These are phyloP conservation scores for Amylostereum areolatum DNA, from an alignment of 1,284 basidiomycete species.

Conservation along the genomic window DNA sequence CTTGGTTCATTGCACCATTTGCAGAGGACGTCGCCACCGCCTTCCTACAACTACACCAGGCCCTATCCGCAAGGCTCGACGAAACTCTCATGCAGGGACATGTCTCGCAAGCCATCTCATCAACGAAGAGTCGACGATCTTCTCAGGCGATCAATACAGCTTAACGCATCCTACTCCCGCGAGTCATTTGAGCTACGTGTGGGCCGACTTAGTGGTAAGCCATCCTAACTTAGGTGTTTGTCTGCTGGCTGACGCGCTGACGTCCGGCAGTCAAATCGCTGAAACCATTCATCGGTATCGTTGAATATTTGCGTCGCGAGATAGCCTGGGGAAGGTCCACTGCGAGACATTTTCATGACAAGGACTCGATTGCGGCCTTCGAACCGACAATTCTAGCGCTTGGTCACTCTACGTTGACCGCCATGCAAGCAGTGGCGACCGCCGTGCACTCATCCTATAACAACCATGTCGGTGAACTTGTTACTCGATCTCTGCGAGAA, in stretches of 20 bases:
- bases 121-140: conserved; percentile 17
- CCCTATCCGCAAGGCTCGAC: conserved; percentile 28
- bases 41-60: conserved; percentile 29
- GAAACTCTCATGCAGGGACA: conserved; percentile 17
- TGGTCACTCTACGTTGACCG: conserved; percentile 28
- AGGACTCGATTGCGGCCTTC: conserved; percentile 20
- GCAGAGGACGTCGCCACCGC: conserved; percentile 32
- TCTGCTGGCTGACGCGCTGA: too few relatives aligned
- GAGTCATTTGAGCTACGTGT: conserved; percentile 42
- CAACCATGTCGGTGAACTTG: conserved; percentile 8
- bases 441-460: conserved; percentile 31
- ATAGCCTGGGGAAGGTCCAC: conserved; percentile 39
- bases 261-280: conserved; percentile 33
- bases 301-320: conserved; percentile 41
- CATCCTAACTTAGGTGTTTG: background rate
- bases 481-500: background rate
- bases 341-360: conserved; percentile 9
- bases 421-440: conserved; percentile 29
- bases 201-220: conserved; percentile 38
- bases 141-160: conserved; percentile 30
- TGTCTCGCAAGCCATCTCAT: background rate
- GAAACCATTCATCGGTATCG: conserved; percentile 36
- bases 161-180: conserved; percentile 39
- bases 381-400: conserved; percentile 27
- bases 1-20: conserved; percentile 38